Evolutionary conservation across 2,329 filamentous ascomycete genomes (phyloP), one percentile per base, ranked within the genome.

Genomic region (Phaeosphaeria sp.): DNA sequence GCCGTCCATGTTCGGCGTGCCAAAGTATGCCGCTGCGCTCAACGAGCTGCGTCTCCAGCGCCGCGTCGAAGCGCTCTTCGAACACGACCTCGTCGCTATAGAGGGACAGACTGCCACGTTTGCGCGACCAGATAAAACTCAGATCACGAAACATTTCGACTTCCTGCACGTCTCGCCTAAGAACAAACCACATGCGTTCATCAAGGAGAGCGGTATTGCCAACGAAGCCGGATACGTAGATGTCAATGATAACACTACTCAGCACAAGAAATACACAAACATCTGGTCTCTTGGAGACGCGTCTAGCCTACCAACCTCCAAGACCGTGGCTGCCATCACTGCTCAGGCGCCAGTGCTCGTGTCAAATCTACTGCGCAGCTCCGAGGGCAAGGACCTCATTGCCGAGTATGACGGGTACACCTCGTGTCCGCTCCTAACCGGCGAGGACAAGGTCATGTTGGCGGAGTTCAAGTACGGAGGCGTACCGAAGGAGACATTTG

Each of bases 381-480:
- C 73, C 27, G 63, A 73, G 18, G 68, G 69, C 48, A 72, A 74
- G 48, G 60, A 68, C 17, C 56, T 62, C 1, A 52, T 63, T 2
- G 62, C 69, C 0, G 48, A 36, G 2, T 79, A 79, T 18, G 74
- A 79, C 49, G 77, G 77, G 1, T 79, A 79, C 56, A 78, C 77
- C 0, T 78, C 76, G 2, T 79, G 77, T 53, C 77, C 77, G 6
- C 64, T 76, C 46, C 64, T 68, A 58, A 79, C 71, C 0, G 73
- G 87, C 63, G 86, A 88, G 60, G 84, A 84, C 57, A 88, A 88
- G 76, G 85, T 89, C 1, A 77, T 89, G 20, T 82, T 89, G 9
- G 85, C 85, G 0, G 87, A 89, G 72, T 89, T 89, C 78, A 88
- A 86, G 76, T 89, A 89, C 59, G 86, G 84, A 1, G 85, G 84